Evolutionary conservation across 768 basidiomycete genomes (phyloP), one percentile per base, ranked within the genome.

Genomic region (Rhizopogon roseolus): DNA sequence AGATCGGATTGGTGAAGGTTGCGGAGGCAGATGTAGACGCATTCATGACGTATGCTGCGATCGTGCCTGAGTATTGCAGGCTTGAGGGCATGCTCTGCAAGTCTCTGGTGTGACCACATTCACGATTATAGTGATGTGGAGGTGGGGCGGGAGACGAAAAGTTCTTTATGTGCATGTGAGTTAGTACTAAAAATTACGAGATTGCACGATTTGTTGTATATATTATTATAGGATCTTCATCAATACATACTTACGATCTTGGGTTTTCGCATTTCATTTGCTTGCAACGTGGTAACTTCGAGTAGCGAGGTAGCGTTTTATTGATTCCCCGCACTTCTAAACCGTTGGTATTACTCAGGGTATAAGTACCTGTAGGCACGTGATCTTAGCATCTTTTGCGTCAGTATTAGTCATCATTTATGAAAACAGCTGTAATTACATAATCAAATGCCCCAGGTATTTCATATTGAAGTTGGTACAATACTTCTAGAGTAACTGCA

Each of bases 21-120:
- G 90, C 91, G 0, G 89, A 91, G 55, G 82, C 90, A 13, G 91
- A 93, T 64, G 71, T 82, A 50, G 91, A 93, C 67, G 85, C 90
- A 52, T 91, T 91, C 69, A 80, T 90, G 82, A 81, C 86, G 0
- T 93, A 93, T 65, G 89, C 90, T 17, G 82, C 88, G 36, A 87
- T 92, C 64, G 86, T 93, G 16, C 87, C 89, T 27, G 91, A 93
- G 71, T 93, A 84, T 66, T 83, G 81, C 72, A 75, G 91, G 40
- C 69, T 93, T 59, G 91, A 93, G 70, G 79, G 81, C 10, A 85
- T 93, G 80, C 68, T 92, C 49, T 79, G 85, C 59, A 91, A 90
- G 62, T 71, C 71, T 7, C 70, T 81, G 53, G 79, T 81, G 10
- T 80, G 56, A 65, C 36, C 13, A 36, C 34, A 11, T 11, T 13